phyloP scores from a whole-genome alignment of 2,329 filamentous ascomycete species.

The Colletotrichum plurivorum region DNA sequence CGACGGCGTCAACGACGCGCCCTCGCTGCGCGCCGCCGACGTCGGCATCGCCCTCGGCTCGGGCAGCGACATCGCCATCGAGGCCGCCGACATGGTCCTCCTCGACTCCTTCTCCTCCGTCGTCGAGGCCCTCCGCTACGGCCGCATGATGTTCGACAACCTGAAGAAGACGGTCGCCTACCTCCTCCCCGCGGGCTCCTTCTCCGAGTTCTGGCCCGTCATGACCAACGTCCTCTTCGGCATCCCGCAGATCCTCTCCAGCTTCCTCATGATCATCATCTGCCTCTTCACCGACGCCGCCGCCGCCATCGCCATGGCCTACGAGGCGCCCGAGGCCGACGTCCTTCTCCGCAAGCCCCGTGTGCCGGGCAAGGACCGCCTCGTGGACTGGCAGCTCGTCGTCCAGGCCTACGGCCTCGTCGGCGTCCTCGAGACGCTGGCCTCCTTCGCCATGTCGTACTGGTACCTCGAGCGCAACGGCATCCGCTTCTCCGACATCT shows the following conservation, averaged over 20 bases:
- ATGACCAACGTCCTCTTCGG: slow-evolving; percentile 81
- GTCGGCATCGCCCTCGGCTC: slow-evolving; percentile 87
- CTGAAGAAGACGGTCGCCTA: slow-evolving; percentile 84
- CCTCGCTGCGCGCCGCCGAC: slow-evolving; percentile 84
- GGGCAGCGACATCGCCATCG: slow-evolving; percentile 86
- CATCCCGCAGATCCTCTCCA: slow-evolving; percentile 79
- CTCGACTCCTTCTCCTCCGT: slow-evolving; percentile 82
- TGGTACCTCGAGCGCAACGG: slow-evolving; percentile 76
- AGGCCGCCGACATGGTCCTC: slow-evolving; percentile 85
- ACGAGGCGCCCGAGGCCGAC: slow-evolving; percentile 83
- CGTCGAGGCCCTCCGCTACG: slow-evolving; percentile 79
- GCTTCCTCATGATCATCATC: slow-evolving; percentile 80
- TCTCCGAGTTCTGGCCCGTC: slow-evolving; percentile 83
- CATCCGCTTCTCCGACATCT: slow-evolving; percentile 74
- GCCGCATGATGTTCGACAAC: slow-evolving; percentile 84
- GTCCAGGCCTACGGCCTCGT: slow-evolving; percentile 81
- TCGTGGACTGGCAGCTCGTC: slow-evolving; percentile 82
- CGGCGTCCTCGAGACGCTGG: slow-evolving; percentile 73
- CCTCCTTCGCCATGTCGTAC: slow-evolving; percentile 75
- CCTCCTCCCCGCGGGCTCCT: slow-evolving; percentile 80
- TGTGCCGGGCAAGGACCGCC: slow-evolving; percentile 76
- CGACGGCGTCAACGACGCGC: slow-evolving; percentile 89
- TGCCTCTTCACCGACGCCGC: slow-evolving; percentile 84
- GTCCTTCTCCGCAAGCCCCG: slow-evolving; percentile 79
- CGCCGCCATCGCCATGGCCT: slow-evolving; percentile 80